Base-by-base conservation (phyloP, 1,284 basidiomycete genomes). In the Boletellus deceptivus region DNA sequence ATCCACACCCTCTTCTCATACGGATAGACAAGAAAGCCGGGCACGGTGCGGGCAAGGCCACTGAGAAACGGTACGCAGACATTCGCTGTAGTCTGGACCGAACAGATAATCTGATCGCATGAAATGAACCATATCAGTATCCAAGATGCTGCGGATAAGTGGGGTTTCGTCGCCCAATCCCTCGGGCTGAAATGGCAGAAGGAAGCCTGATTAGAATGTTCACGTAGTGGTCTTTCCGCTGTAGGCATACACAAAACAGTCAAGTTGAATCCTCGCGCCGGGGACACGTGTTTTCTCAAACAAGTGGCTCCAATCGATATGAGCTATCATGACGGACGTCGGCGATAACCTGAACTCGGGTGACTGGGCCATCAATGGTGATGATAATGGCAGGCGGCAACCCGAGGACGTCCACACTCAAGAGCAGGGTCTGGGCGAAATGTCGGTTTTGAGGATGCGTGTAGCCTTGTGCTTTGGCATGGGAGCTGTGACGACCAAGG, bases 21-120 rank as follows among this genome's bases (percentile, higher is more conserved):
- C 78, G 89, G 16, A 81, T 92, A 36, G 88, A 91, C 60, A 82
- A 83, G 68, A 89, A 90, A 62, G 79, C 86, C 1, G 90, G 90
- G 0, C 90, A 92, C 59, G 89, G 89, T 2, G 83, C 84, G 1
- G 90, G 90, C 5, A 90, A 89, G 70, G 82, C 80, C 18, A 91
- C 87, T 2, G 83, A 85, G 58, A 81, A 87, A 72, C 79, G 78
- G 86, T 85, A 60, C 14, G 40, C 11, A 36, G 9, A 29, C 16
- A 25, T 13, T 46, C 8, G 5, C 22, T 37, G 24, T 17, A 9
- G 17, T 31, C 33, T 24, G 48, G 48, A 40, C 20, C 37, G 16
- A 36, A 34, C 18, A 40, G 46, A 54, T 55, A 43, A 54, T 54
- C 56, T 55, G 6, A 50, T 53, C 14, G 34, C 31, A 27, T 29